Conservation (phyloP, 176 grass and related monocot species). For the Carex scoparia region DNA sequence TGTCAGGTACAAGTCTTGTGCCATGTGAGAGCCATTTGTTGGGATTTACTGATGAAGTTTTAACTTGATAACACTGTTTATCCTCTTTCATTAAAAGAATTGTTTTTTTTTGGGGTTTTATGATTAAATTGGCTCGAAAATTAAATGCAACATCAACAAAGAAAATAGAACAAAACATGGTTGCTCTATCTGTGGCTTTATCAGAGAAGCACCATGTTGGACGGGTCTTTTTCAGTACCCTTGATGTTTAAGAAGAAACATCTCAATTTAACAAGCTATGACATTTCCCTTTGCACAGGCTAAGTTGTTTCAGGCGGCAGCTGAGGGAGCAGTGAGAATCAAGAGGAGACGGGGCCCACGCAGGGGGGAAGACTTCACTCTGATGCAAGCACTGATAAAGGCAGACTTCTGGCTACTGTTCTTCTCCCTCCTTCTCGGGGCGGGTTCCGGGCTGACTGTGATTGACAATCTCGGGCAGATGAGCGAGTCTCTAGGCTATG, state of each 20-base stretch:
- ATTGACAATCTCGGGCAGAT: conserved; percentile 96
- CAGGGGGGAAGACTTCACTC: conserved; percentile 83
- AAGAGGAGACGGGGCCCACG: conserved; percentile 54
- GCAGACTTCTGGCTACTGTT: conserved; percentile 92
- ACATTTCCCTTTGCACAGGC: conserved; percentile 24
- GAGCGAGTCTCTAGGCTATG: conserved; percentile 72
- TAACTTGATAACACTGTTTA: not conserved
- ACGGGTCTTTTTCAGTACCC: not conserved
- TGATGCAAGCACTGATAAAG: conserved; percentile 80
- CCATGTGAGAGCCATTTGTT: not conserved
- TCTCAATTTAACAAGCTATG: not conserved
- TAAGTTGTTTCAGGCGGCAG: conserved; percentile 68
- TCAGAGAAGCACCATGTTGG: not conserved
- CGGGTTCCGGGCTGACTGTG: conserved; percentile 81
- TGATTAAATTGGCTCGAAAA: not conserved
- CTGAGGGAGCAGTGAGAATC: conserved; percentile 71
- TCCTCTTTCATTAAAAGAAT: not conserved
- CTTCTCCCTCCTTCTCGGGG: conserved; percentile 72
- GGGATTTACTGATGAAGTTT: not conserved
- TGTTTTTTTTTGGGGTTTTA: not conserved
- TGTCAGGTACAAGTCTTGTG: not conserved
- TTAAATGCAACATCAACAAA: not conserved
- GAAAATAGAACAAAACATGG: not conserved
- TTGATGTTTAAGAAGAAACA: not conserved
- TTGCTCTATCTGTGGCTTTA: not conserved